Evolutionary conservation across 1,139 yeast genomes (phyloP).

Genomic region (Wickerhamiella infanticola): DNA sequence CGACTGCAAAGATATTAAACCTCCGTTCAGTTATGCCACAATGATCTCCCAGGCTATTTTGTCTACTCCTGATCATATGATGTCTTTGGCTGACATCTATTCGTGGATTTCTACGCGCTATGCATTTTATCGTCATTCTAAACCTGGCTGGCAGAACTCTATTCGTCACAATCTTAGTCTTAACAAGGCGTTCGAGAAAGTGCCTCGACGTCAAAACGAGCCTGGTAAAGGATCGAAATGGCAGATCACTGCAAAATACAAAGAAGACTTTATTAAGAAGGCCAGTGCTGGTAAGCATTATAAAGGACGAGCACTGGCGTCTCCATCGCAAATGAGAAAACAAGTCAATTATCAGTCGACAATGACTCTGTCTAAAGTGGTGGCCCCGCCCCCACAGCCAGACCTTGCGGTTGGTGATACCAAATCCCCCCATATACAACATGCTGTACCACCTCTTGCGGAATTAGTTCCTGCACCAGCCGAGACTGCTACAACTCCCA

Average conservation of each 20-base stretch:
- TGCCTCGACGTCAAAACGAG: conserved; percentile 86
- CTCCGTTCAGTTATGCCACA: conserved; percentile 94
- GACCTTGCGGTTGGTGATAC: background rate
- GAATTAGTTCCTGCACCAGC: background rate
- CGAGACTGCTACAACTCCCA: background rate
- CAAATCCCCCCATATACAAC: background rate
- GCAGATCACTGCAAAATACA: conserved; percentile 80
- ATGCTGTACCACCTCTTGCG: background rate
- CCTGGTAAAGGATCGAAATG: conserved; percentile 99
- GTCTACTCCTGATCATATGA: conserved; percentile 72
- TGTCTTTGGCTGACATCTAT: conserved; percentile 82
- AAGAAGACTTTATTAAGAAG: conserved; percentile 68
- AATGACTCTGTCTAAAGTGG: background rate
- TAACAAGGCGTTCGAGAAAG: conserved; percentile 84
- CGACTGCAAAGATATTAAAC: conserved; percentile 83
- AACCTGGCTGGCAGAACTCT: conserved; percentile 92
- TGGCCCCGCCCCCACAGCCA: background rate
- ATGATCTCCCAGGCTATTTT: conserved; percentile 96
- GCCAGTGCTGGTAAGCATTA: conserved; percentile 41
- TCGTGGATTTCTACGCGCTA: conserved; percentile 78
- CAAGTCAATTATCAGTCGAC: conserved; percentile 1
- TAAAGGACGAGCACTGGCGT: conserved; percentile 25
- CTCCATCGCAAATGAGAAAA: conserved; percentile 1
- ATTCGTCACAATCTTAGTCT: conserved; percentile 69
- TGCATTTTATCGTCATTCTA: conserved; percentile 80